Base-by-base conservation (phyloP, 2,329 filamentous ascomycete species). In the Exophiala xenobiotica region DNA sequence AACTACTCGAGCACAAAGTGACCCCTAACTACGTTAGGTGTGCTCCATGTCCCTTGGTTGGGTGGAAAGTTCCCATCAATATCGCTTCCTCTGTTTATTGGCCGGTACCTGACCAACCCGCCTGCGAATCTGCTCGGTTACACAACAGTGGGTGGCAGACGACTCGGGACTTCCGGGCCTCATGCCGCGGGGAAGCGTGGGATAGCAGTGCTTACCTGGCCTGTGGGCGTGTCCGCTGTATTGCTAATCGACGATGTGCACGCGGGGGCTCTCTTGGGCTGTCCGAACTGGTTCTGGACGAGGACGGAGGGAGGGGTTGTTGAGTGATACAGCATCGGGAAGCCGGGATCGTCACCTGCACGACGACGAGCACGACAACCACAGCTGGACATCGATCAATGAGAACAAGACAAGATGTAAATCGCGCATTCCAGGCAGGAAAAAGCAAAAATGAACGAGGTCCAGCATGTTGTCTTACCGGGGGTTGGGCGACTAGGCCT, bases 371-470 rank as follows among this genome's bases (percentile, higher is more conserved):
- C 31, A 16, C 31, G 6, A 16, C 31, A 12, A 14, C 31, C 23
- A 29, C 29, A 19, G 18, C 29, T 19, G 38, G 24, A 38, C n/a
- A 37, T 31, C 23, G 20, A 31, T 33, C 42, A 45, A 45, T 33
- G 6, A 24, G 24, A 31, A 45, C n/a, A 16, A 19, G 27, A 18
- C 19, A 26, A 41, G 31, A 39, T 38, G 24, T 53, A 53, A 53
- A 53, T 53, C 50, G 45, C 50, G 50, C 50, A 53, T 16, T 31
- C 19, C 23, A 26, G 23, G 11, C 24, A n/a, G 16, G 22, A 20
- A 4, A 22, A 35, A 35, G 2, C 31, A 35, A 35, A 12, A 35
- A 14, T 14, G 31, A 12, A 35, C 3, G 31, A 14, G 31, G 5
- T 8, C 18, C 18, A 8, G 27, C 31, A 35, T 35, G 31, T 16